These are phyloP conservation scores for Grifola frondosa DNA, from an alignment of 1,284 basidiomycete genomes.

Conservation along the genomic window DNA sequence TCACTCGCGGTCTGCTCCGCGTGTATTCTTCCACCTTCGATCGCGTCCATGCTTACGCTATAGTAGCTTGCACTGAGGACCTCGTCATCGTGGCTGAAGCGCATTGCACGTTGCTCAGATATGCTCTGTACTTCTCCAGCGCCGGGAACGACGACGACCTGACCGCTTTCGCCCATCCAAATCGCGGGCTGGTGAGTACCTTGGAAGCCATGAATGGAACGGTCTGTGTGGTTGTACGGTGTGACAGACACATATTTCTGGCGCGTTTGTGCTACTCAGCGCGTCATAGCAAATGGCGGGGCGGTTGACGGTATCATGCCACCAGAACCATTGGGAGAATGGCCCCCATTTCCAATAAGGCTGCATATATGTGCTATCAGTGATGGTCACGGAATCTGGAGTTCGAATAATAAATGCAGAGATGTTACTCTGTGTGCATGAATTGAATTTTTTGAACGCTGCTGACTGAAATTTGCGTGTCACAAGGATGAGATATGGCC, in stretches of 20 bases:
- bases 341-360: constrained; percentile 75
- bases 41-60: constrained; percentile 55
- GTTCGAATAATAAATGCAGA: too few species aligned
- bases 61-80: constrained; percentile 70
- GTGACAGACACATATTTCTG: constrained; percentile 75
- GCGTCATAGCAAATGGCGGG: constrained; percentile 80
- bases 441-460: too few species aligned
- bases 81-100: constrained; percentile 59
- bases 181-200: constrained; percentile 85
- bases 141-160: constrained; percentile 65
- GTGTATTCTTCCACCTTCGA: constrained; percentile 47
- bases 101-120: constrained; percentile 64
- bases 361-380: too few species aligned
- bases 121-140: constrained; percentile 46
- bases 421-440: too few species aligned
- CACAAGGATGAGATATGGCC: too few species aligned
- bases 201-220: constrained; percentile 69
- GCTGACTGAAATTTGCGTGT: too few species aligned
- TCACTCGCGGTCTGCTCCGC: constrained; percentile 73
- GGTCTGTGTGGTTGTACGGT: constrained; percentile 74
- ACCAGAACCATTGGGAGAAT: constrained; percentile 66
- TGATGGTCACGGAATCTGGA: too few species aligned
- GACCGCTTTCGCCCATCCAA: constrained; percentile 87
- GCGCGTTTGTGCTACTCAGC: constrained; percentile 75
- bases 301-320: constrained; percentile 72